phyloP scores from a whole-genome alignment of 768 basidiomycete genomes.

The Leucocoprinus birnbaumii region DNA sequence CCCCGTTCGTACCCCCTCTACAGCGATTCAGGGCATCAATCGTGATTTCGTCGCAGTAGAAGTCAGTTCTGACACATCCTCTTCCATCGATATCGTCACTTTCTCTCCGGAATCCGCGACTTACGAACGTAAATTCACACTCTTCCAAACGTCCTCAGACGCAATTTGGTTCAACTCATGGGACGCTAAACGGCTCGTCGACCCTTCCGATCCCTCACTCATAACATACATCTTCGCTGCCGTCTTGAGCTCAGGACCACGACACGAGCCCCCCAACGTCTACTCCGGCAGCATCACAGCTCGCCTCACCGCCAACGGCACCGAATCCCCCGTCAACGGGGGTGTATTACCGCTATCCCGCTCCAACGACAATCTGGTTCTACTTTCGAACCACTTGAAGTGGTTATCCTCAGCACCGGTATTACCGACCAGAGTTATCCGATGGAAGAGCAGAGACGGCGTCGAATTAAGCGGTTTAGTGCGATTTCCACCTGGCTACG shows the following conservation, averaged over 20 bases:
- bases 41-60: constrained; percentile 25
- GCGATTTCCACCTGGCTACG: constrained; percentile 26
- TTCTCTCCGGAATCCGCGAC: constrained; percentile 14
- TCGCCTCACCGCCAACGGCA: constrained; percentile 4
- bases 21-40: not conserved
- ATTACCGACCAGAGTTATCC: constrained; percentile 23
- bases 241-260: constrained; percentile 29
- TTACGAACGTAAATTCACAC: constrained; percentile 16
- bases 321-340: constrained; percentile 8
- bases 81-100: constrained; percentile 31
- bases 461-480: constrained; percentile 26
- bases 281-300: constrained; percentile 25
- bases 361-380: constrained; percentile 8
- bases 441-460: constrained; percentile 28
- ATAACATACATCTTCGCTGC: constrained; percentile 25
- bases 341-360: not conserved
- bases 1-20: constrained; percentile 14
- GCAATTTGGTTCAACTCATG: constrained; percentile 36
- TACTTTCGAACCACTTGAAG: constrained; percentile 29
- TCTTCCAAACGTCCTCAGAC: constrained; percentile 28
- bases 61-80: constrained; percentile 40
- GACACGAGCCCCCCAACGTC: constrained; percentile 33
- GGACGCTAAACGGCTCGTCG: constrained; percentile 25
- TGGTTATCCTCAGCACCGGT: constrained; percentile 27
- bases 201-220: constrained; percentile 16